Conservation (phyloP, 441 rosid genomes). For the Gossypium gossypioides region DNA sequence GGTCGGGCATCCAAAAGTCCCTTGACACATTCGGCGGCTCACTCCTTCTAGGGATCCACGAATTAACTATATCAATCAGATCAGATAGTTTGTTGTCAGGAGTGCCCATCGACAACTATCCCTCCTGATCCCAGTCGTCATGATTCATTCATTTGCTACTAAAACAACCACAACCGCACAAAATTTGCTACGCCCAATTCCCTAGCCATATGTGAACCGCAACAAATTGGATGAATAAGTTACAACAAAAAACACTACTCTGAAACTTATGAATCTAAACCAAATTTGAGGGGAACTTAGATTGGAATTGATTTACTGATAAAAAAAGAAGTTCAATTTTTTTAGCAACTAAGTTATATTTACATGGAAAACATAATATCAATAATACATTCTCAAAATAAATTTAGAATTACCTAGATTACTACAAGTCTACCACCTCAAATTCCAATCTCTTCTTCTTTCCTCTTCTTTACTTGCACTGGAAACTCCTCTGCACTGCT, state of each 20-base stretch:
- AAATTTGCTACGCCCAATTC: slow-evolving; percentile 7
- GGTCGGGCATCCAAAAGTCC: slow-evolving; percentile 83
- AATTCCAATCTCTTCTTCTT: neutral
- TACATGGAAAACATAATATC: neutral
- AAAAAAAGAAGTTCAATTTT: neutral
- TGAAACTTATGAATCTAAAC: neutral
- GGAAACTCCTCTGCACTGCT: slow-evolving; percentile 4
- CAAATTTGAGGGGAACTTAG: neutral
- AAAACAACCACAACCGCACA: slow-evolving; percentile 11
- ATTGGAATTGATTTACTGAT: slow-evolving; percentile 1
- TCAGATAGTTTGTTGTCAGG: slow-evolving; percentile 38
- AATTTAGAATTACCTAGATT: slow-evolving; percentile 13
- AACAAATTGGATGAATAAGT: neutral
- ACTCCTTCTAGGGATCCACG: slow-evolving; percentile 38
- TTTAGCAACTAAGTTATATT: neutral
- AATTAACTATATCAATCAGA: slow-evolving; percentile 35
- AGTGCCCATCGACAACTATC: slow-evolving; percentile 49
- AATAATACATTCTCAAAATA: neutral
- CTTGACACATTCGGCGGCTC: slow-evolving; percentile 47
- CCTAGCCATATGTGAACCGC: slow-evolving; percentile 16
- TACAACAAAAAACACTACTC: neutral
- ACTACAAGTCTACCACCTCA: neutral
- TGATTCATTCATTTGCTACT: slow-evolving; percentile 44
- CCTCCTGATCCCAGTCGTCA: slow-evolving; percentile 43
- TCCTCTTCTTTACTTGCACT: neutral